A percentile compares a stretch with the other conserved stretches of the same genome.
Evolutionary conservation across 116 monocot genomes (phyloP).

Genomic region (Zostera marina): DNA sequence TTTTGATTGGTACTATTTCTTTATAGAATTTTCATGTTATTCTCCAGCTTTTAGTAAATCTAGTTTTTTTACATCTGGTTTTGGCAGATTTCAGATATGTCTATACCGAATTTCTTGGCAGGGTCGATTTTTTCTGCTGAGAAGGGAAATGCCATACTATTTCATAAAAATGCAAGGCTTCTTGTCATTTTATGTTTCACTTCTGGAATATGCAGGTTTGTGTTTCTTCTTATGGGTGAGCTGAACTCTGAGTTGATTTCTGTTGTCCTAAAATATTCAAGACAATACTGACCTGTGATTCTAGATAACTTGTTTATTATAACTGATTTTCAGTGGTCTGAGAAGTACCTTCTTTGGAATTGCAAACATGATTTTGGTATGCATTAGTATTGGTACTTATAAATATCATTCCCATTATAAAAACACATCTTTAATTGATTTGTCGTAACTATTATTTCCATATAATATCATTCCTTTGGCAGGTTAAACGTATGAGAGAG

Average conservation of each 20-base stretch:
- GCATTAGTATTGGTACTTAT: neutral
- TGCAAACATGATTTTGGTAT: slow-evolving; percentile 96
- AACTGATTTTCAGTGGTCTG: slow-evolving; percentile 55
- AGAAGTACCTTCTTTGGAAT: slow-evolving; percentile 78
- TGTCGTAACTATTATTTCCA: neutral
- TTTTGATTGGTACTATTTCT: neutral
- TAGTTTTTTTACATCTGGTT: neutral
- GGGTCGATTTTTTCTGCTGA: slow-evolving; percentile 93
- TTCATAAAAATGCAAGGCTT: slow-evolving; percentile 49
- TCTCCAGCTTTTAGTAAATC: neutral
- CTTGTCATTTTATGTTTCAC: slow-evolving; percentile 56
- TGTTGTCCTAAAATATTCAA: neutral
- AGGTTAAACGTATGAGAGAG: slow-evolving; percentile 93
- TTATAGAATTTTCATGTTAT: neutral
- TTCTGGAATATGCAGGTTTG: slow-evolving; percentile 88
- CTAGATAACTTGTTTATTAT: neutral
- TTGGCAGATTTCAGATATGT: slow-evolving; percentile 71
- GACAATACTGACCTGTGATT: neutral
- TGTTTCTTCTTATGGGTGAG: slow-evolving; percentile 1
- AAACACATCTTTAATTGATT: neutral
- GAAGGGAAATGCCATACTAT: slow-evolving; percentile 44
- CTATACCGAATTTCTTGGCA: slow-evolving; percentile 86
- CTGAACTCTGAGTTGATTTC: too few species aligned
- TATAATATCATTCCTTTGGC: slow-evolving; percentile 6
- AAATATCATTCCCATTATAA: neutral